A percentile compares a stretch with the other conserved stretches of the same genome.
Conservation (phyloP, 2,329 filamentous ascomycete genomes). For the Emericellopsis atlantica region DNA sequence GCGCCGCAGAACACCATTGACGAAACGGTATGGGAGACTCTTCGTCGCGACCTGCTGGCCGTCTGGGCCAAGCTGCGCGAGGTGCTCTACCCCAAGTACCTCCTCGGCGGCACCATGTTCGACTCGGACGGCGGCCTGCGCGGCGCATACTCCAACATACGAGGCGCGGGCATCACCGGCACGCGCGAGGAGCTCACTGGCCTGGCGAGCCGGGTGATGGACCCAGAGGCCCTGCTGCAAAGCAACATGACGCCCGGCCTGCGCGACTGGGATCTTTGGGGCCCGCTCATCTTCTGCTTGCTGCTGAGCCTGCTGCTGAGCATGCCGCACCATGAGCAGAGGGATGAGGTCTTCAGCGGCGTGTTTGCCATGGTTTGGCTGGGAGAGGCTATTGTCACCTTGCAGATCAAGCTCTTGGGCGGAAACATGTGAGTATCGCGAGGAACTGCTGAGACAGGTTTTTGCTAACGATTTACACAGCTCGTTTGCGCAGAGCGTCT, state of each 20-base stretch:
- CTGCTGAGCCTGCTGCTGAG: conserved; percentile 80
- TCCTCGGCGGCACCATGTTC: conserved; percentile 61
- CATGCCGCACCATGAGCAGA: conserved; percentile 68
- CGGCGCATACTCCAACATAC: conserved; percentile 48
- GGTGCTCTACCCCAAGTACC: conserved; percentile 90
- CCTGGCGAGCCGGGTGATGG: conserved; percentile 48
- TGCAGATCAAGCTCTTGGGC: conserved; percentile 92
- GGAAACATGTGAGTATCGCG: conserved; percentile 75
- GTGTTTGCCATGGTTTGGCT: conserved; percentile 97
- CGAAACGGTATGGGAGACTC: conserved; percentile 94
- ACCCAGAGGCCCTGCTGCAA: conserved; percentile 48
- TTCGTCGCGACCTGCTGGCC: conserved; percentile 79
- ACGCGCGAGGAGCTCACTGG: conserved; percentile 50
- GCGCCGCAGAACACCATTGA: conserved; percentile 91
- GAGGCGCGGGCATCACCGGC: conserved; percentile 43
- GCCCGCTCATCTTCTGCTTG: conserved; percentile 87
- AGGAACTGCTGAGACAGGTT: not conserved
- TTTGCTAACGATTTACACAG: conserved; percentile 28
- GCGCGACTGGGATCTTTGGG: conserved; percentile 97
- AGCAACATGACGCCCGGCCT: conserved; percentile 79
- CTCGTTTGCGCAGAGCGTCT: conserved; percentile 94
- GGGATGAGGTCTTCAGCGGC: conserved; percentile 82
- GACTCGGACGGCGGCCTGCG: conserved; percentile 40
- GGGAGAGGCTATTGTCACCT: conserved; percentile 89
- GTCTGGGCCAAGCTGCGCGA: conserved; percentile 98